phyloP scores from a whole-genome alignment of 2,329 filamentous ascomycete genomes.

The Fusarium sp. region DNA sequence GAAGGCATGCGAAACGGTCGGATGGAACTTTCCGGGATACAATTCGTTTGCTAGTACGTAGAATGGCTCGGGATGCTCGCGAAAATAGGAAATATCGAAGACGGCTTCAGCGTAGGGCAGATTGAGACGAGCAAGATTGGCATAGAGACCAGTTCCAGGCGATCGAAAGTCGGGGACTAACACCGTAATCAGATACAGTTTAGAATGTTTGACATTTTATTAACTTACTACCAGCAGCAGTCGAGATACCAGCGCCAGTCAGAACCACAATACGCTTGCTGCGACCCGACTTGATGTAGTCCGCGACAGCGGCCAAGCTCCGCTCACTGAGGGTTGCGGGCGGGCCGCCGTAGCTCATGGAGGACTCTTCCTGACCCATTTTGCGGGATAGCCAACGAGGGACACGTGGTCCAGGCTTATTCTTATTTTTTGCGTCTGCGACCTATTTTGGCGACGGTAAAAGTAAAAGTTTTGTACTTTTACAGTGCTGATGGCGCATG shows the following conservation, averaged over 20 bases:
- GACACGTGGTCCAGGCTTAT: conserved; percentile 50
- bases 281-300: conserved; percentile 77
- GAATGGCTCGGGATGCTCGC: conserved; percentile 85
- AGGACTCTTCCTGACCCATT: conserved; percentile 90
- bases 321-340: conserved; percentile 75
- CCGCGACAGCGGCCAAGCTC: conserved; percentile 79
- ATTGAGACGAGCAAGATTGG: conserved; percentile 86
- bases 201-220: neutral
- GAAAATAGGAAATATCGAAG: conserved; percentile 93
- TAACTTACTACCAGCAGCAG: conserved; percentile 69
- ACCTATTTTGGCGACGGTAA: conserved; percentile 52
- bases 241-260: conserved; percentile 91
- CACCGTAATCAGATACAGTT: conserved; percentile 10
- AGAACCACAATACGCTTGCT: conserved; percentile 83
- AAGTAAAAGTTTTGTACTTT: conserved; percentile 4
- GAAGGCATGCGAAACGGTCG: conserved; percentile 91
- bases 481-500: conserved; percentile 26
- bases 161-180: conserved; percentile 94
- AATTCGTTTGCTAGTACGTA: conserved; percentile 92
- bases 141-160: conserved; percentile 91
- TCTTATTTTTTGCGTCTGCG: conserved; percentile 52
- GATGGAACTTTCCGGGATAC: conserved; percentile 88
- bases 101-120: conserved; percentile 92
- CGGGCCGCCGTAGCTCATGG: conserved; percentile 70
- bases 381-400: conserved; percentile 56